phyloP scores from a whole-genome alignment of 2,329 filamentous ascomycete genomes.

The Talaromyces sp. region DNA sequence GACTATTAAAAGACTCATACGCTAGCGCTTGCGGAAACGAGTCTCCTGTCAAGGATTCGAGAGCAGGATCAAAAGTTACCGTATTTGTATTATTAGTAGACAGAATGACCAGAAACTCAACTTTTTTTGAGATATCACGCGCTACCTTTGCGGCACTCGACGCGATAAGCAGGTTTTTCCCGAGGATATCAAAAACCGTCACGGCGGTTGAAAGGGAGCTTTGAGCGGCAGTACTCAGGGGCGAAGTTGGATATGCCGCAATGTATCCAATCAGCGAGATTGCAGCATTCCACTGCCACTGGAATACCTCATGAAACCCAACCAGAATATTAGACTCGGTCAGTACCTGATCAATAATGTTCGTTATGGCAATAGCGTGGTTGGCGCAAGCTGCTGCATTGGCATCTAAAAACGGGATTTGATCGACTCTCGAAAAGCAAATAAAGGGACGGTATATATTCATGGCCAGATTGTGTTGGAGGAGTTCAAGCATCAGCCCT shows the following conservation, averaged over 20 bases:
- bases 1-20: not conserved
- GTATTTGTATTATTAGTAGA: not conserved
- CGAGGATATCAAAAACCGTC: slow-evolving; percentile 8
- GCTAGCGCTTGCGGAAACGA: not conserved
- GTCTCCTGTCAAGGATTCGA: not conserved
- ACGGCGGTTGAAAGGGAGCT: slow-evolving; percentile 3
- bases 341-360: slow-evolving; percentile 6
- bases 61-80: not conserved
- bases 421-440: not conserved
- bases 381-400: slow-evolving; percentile 4
- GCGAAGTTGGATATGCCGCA: not conserved
- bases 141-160: slow-evolving; percentile 8
- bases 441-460: slow-evolving; percentile 10
- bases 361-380: slow-evolving; percentile 10
- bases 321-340: slow-evolving; percentile 3
- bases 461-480: slow-evolving; percentile 8
- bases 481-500: slow-evolving; percentile 8
- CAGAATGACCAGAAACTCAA: not conserved
- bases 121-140: not conserved
- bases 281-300: slow-evolving; percentile 12
- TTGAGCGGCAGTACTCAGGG: not conserved
- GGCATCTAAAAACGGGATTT: not conserved
- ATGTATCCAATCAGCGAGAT: slow-evolving; percentile 8
- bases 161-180: slow-evolving; percentile 6
- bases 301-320: slow-evolving; percentile 7